Evolutionary conservation across 2,329 filamentous ascomycete genomes (phyloP), one percentile per base, ranked within the genome.

Genomic region (Ophioceras dolichostomum): DNA sequence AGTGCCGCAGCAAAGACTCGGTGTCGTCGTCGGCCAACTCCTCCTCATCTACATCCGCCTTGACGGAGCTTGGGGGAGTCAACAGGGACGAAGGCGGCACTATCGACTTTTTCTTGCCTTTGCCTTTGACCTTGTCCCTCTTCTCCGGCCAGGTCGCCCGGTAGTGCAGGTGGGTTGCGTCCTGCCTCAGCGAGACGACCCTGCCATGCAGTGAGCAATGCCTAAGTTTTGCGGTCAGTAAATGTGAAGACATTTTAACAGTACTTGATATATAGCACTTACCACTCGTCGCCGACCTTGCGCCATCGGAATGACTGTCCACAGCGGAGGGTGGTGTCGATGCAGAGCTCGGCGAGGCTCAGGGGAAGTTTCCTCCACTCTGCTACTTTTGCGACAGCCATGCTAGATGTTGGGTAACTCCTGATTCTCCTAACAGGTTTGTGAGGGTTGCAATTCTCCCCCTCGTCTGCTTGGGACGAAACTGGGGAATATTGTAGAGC

Each of bases 251-350:
- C n/a, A n/a, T n/a, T n/a, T n/a, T n/a, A n/a, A n/a, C n/a, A n/a
- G n/a, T 18, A 37, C 12, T 39, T 39, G 28, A 38, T 14, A 19
- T 10, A n/a, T 22, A 4, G 28, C 13, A 51, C 56, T 45, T 49
- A 83, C 91, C 91, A 98, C 66, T 89, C 81, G 55, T 88, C 77
- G 31, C 77, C 72, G 34, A 85, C 75, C 54, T 88, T 87, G 43
- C 80, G 81, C 91, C 91, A 98, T 64, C 89, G 79, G 50, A 98
- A 98, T 1, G 89, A 94, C 57, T 98, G 91, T 4, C 91, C 91
- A 56, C 91, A 98, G 43, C 89, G 79, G 24, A 98, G 65, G 0
- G 87, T 94, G 0, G 89, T 98, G 50, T 94, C 86, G 46, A 98
- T 87, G 55, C 86, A 95, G 4, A 98, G 73, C 55, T 98, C 91